Base-by-base conservation (phyloP, 257 asterid genomes). In the Leonotis leonurus region DNA sequence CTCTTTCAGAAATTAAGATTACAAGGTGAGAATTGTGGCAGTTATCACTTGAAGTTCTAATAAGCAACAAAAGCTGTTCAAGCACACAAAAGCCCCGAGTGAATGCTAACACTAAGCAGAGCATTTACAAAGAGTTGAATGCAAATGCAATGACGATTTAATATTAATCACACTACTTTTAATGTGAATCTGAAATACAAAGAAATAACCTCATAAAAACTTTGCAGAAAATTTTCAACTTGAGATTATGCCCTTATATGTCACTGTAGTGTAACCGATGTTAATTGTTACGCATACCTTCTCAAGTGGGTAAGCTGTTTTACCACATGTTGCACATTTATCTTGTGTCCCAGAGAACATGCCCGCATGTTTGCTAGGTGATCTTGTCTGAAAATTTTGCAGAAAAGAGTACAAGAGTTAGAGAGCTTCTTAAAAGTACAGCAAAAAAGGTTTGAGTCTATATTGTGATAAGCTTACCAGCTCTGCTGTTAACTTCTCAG, bases 301-400 rank as follows among this genome's bases (percentile, higher is more conserved):
- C 85, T 90, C 98, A 37, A 90, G 81, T 1, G 98, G 98, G 62
- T 90, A 90, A 33, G 96, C 98, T 21, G 96, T 90, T 81, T 85
- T 90, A 40, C 88, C 91, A 64, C 98, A 90, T 36, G 95, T 84
- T 30, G 96, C 96, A 75, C 98, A 90, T 75, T 90, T 90, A 46
- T 90, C 98, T 70, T 82, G 95, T n/a, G 96, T 90, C 67, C 98
- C 98, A 17, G 98, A 88, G 75, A 90, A 90, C 98, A 90, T 90
- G 60, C 95, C 73, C 21, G 96, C 95, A 71, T 94, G 94, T 79
- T 84, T 90, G 91, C 98, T 90, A 12, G 95, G 91, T 26, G 96
- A 88, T 67, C 82, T 83, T 35, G 95, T 82, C 98, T 90, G 86
- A 5, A n/a, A 67, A 46, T 60, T 57, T 60, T 2, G 30, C 43